Base-by-base conservation (phyloP, 106 monocot genomes). In the Dactylorhiza incarnata region DNA sequence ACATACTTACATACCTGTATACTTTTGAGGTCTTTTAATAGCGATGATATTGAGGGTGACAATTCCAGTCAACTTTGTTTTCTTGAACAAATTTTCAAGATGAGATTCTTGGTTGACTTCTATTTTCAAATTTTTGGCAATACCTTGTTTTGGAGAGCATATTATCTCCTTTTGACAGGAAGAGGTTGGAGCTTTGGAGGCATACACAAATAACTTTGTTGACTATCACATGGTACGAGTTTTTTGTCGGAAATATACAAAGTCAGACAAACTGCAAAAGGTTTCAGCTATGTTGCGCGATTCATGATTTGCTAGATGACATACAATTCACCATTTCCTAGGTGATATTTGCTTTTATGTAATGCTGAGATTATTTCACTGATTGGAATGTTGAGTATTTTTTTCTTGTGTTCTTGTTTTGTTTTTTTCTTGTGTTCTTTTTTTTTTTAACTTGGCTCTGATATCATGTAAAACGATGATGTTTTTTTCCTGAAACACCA, bases 1-100 rank as follows among this genome's bases (percentile, higher is more conserved):
- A 69, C 87, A 94, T 76, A 83, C 88, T 22, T 99, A 69, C 87
- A 94, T 76, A 83, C 88, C 29, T 99, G 99, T 77, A 99, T 99
- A 94, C 75, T 90, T 23, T 78, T 99, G 86, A 99, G 85, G 81
- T 78, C 87, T 37, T 85, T 99, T 72, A 86, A 90, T 48, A 85
- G 62, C 82, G 88, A 89, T 82, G 91, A 94, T 15, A 82, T 92
- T 79, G 87, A 92, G 75, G 73, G 74, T 81, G 55, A 13, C 58
- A 86, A 73, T 72, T 68, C 77, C 15, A 79, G 79, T 62, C 56
- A 87, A 55, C 80, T 68, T 91, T 89, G 91, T 44, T 97, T 97
- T 84, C 80, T 99, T 37, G 80, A 75, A 37, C 91, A 91, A 55
- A 94, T 88, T 81, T 94, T 84, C 87, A 89, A 85, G 99, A 94